phyloP scores from a whole-genome alignment of 2,329 filamentous ascomycete genomes.

The Hymenoscyphus scutula region DNA sequence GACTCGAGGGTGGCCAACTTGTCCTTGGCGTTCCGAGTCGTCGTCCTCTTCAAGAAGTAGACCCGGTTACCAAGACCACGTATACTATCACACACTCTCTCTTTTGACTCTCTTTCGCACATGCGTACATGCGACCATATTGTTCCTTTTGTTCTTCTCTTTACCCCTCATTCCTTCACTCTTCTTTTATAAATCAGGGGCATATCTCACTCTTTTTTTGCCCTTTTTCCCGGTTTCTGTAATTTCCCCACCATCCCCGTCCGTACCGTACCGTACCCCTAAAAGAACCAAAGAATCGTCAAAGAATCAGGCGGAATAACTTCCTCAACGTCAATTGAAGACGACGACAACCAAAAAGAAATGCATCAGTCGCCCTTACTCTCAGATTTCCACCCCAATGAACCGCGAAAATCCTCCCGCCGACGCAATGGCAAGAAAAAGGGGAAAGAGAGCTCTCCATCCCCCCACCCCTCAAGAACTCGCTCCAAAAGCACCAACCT shows the following conservation, averaged over 20 bases:
- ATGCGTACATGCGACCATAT: background rate
- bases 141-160: background rate
- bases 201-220: slow-evolving; percentile 3
- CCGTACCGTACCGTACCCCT: background rate
- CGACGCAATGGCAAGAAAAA: slow-evolving; percentile 4
- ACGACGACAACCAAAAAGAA: background rate
- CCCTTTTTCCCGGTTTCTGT: background rate
- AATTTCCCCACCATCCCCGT: background rate
- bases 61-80: background rate
- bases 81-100: background rate
- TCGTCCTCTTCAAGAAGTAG: background rate
- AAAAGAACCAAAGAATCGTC: background rate
- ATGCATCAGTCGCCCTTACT: slow-evolving; percentile 7
- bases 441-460: background rate
- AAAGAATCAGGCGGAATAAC: background rate
- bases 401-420: slow-evolving; percentile 8
- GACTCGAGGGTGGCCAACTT: background rate
- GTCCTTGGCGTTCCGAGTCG: background rate
- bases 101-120: background rate
- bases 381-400: slow-evolving; percentile 8
- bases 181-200: background rate
- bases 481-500: background rate
- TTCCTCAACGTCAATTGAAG: background rate
- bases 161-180: background rate
- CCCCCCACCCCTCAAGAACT: background rate